Evolutionary conservation across 805 yeast genomes (phyloP), one percentile per base, ranked within the genome.

Genomic region (Starmera pachycereana): DNA sequence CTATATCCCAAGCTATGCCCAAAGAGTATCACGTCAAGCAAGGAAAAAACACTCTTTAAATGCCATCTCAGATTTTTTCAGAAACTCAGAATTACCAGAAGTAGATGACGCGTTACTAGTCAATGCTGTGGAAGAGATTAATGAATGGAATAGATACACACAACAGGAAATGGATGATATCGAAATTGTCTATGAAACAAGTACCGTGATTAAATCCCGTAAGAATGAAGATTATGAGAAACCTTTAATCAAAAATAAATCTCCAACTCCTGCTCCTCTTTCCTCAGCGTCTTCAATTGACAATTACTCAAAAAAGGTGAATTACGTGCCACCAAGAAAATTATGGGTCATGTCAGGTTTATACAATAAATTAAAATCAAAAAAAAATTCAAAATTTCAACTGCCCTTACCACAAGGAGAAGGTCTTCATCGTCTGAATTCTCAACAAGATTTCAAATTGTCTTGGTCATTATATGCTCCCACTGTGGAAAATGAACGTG

Each of bases 401-500:
- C 40, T 53, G 38, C 41, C 47, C 4, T 38, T 53, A 9, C 59
- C 59, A 2, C 42, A 43, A 36, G 52, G 54, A 9, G 48, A 40
- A 5, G 52, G 51, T 2, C 40, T 52, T 6, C 35, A 38, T 7
- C 32, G 37, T 9, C 25, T 52, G n/a, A 49, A 46, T 29, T 19
- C 33, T 8, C 32, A 32, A 5, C 27, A 39, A 14, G 40, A 42
- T 43, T 64, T 59, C 43, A 49, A 48, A 34, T 32, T 64, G 18
- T 68, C 68, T 3, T 63, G 50, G 47, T 49, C 54, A 33, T 47
- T 64, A 3, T 64, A 53, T 40, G 54, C 62, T 42, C 68, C 69
- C 4, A 44, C 51, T 8, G 36, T 43, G 3, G 39, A 31, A 2
- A 51, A 50, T 3, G 55, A 50, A 11, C 39, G 49, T 8, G 44